Evolutionary conservation across 2,329 filamentous ascomycete genomes (phyloP).

Genomic region (Pseudocercospora macadamiae): DNA sequence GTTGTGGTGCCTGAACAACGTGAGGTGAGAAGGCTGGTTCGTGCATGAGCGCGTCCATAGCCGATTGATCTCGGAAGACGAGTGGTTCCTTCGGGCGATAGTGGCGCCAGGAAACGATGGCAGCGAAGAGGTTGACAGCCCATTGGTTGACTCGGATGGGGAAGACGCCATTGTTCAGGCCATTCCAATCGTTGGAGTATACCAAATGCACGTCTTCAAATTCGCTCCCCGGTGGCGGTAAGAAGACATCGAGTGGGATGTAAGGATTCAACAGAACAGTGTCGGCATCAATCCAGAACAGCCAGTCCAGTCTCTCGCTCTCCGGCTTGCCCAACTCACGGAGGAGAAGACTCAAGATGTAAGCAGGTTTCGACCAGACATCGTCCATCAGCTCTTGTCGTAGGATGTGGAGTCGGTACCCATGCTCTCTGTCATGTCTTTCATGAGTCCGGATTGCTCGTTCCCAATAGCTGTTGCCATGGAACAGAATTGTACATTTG

Average conservation of each 20-base stretch:
- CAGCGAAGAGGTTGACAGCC: constrained; percentile 44
- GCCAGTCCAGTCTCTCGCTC: constrained; percentile 45
- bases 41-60: constrained; percentile 45
- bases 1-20: constrained; percentile 43
- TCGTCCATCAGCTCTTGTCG: constrained; percentile 47
- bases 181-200: constrained; percentile 45
- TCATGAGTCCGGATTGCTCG: constrained; percentile 47
- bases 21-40: constrained; percentile 38
- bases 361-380: constrained; percentile 51
- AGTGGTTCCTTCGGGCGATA: constrained; percentile 43
- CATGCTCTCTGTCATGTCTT: constrained; percentile 44
- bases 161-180: constrained; percentile 50
- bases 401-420: constrained; percentile 48
- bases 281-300: constrained; percentile 51
- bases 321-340: constrained; percentile 44
- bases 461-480: constrained; percentile 44
- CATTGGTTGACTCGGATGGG: constrained; percentile 45
- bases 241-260: constrained; percentile 45
- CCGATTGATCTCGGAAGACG: constrained; percentile 45
- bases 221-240: constrained; percentile 39
- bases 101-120: constrained; percentile 44
- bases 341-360: constrained; percentile 46
- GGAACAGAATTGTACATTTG: constrained; percentile 46
- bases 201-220: constrained; percentile 44
- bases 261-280: constrained; percentile 49